phyloP scores from a whole-genome alignment of 2,329 filamentous ascomycete genomes.

The Aspergillus alliaceus region DNA sequence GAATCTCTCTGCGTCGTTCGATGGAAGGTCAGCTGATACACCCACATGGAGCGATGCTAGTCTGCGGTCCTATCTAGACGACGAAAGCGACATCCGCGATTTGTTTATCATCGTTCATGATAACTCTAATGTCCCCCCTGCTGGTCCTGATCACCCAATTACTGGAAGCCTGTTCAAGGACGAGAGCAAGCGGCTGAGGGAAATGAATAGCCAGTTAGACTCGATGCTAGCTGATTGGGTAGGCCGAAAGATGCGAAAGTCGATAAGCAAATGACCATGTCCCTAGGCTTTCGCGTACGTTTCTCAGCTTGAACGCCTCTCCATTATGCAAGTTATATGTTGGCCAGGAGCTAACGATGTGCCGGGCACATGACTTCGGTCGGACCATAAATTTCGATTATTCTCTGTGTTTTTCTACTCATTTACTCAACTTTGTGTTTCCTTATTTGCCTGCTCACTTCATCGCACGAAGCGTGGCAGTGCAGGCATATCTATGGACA shows the following conservation, averaged over 20 bases:
- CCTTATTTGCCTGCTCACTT: conserved; percentile 10
- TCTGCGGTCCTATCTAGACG: conserved; percentile 86
- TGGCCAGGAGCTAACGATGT: conserved; percentile 18
- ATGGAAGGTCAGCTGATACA: conserved; percentile 55
- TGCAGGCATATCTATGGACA: not conserved
- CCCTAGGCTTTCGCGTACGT: not conserved
- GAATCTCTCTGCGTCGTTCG: conserved; percentile 49
- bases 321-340: not conserved
- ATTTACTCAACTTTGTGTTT: not conserved
- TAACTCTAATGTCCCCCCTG: conserved; percentile 78
- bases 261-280: conserved; percentile 17
- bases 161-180: conserved; percentile 79
- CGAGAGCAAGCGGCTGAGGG: conserved; percentile 79
- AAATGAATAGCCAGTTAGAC: conserved; percentile 88
- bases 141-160: conserved; percentile 80
- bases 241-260: conserved; percentile 41
- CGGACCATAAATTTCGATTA: conserved; percentile 5
- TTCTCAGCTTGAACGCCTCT: not conserved
- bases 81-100: conserved; percentile 83
- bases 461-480: not conserved
- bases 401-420: conserved; percentile 2
- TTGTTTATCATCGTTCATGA: conserved; percentile 90
- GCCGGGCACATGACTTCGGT: conserved; percentile 20
- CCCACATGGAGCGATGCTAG: conserved; percentile 83
- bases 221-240: conserved; percentile 82